Evolutionary conservation across 345 rosid genomes (phyloP), one percentile per base, ranked within the genome.

Genomic region (Mangifera indica): DNA sequence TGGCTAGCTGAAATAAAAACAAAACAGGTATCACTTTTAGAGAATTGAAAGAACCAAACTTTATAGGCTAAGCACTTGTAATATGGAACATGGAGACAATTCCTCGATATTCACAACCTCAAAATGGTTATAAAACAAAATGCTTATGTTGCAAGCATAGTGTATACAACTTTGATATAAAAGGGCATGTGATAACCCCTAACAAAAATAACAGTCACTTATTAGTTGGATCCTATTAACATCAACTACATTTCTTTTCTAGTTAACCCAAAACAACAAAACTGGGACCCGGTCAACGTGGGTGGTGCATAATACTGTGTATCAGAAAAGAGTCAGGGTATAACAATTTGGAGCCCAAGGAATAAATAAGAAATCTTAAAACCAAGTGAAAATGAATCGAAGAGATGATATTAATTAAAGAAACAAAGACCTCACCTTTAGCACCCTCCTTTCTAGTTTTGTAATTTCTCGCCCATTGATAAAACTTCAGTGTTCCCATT

Each of bases 391-490:
- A 17, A 5, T 66, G 13, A 52, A 22, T 67, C 37, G 9, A 18
- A 14, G 60, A 61, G 15, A 49, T 13, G 17, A 49, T 7, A n/a
- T 60, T 14, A 51, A 45, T 60, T 21, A 25, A 29, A 29, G 32
- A 29, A 29, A 54, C 44, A 65, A 77, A 40, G 15, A 32, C 17
- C 76, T 81, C 76, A 92, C 99, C 87, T 81, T 96, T 58, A 96
- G 82, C 26, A 96, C 86, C 82, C 94, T 89, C 68, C 79, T 74
- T 64, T 96, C 98, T 62, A 82, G 91, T 81, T 83, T 96, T 34
- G 99, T 96, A 63, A 96, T 93, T 82, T 96, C 97, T 45, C 98
- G 81, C 54, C 99, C 99, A 42, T 93, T 96, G 1, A 96, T 86
- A 74, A 96, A 72, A 96, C 99, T 81, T 96, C 83, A 3, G 98